A percentile compares a stretch with the other conserved stretches of the same genome.
phyloP scores from a whole-genome alignment of 1,284 basidiomycete species.

The Earliella scabrosa region DNA sequence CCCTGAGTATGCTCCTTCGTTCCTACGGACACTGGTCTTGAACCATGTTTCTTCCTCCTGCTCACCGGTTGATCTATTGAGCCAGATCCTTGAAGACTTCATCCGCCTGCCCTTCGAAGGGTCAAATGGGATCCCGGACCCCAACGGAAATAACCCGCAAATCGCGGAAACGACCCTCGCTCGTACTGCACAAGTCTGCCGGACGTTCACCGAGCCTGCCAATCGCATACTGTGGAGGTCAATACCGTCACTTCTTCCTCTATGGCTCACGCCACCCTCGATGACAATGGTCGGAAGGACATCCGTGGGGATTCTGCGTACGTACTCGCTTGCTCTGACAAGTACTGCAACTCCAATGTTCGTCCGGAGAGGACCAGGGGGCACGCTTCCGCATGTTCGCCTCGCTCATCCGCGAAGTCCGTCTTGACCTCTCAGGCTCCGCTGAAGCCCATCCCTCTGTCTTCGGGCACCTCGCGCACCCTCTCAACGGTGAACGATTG shows the following conservation, averaged over 20 bases:
- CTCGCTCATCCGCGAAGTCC: not conserved
- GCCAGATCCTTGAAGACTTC: not conserved
- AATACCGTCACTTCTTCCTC: not conserved
- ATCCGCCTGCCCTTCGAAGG: not conserved
- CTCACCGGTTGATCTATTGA: not conserved
- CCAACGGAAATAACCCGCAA: not conserved
- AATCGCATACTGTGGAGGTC: not conserved
- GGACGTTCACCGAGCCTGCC: constrained; percentile 5
- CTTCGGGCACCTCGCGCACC: too few relatives aligned
- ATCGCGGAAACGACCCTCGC: not conserved
- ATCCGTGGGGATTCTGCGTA: too few relatives aligned
- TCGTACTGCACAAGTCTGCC: not conserved
- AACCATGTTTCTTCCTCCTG: too few relatives aligned
- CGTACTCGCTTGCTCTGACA: not conserved
- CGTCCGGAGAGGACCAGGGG: not conserved
- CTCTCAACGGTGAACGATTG: too few relatives aligned
- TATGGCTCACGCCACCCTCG: not conserved
- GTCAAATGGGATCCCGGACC: not conserved
- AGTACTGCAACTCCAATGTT: not conserved
- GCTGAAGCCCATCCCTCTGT: too few relatives aligned
- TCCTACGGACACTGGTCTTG: too few relatives aligned
- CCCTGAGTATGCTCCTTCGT: too few relatives aligned
- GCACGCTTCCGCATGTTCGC: not conserved
- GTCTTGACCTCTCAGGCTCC: not conserved
- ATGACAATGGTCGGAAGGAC: not conserved